These are phyloP conservation scores for Aspergillus sp. DNA, from an alignment of 2,329 filamentous ascomycete genomes.

Conservation along the genomic window DNA sequence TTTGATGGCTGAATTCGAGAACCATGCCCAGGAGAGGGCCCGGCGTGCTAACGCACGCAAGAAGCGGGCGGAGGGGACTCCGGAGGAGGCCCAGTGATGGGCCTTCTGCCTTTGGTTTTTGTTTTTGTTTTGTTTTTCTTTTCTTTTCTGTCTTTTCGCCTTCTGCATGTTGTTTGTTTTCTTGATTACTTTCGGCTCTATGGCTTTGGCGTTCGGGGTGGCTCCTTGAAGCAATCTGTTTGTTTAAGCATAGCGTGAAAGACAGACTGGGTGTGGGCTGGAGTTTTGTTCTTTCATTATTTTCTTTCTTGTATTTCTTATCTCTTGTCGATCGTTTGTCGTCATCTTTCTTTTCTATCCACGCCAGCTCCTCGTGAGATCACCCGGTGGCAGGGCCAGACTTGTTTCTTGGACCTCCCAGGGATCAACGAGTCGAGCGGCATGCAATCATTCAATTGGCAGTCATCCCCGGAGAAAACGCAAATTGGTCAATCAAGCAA, in stretches of 20 bases:
- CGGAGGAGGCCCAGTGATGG: background rate
- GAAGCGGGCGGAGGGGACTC: slow-evolving; percentile 1
- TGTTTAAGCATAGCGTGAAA: background rate
- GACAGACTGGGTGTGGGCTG: background rate
- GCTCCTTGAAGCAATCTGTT: background rate
- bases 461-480: too few relatives aligned
- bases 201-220: background rate
- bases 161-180: background rate
- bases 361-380: background rate
- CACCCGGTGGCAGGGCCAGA: background rate
- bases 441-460: background rate
- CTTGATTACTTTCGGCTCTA: background rate
- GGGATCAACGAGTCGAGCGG: background rate
- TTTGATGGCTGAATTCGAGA: slow-evolving; percentile 20
- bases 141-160: background rate
- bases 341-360: background rate
- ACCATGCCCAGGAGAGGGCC: slow-evolving; percentile 19
- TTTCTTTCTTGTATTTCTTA: background rate
- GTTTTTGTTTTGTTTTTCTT: background rate
- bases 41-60: slow-evolving; percentile 18
- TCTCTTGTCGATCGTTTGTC: background rate
- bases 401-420: background rate
- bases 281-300: background rate
- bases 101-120: background rate
- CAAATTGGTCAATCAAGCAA: too few relatives aligned